Percentiles rank a stretch among this genome's conserved stretches.
These are phyloP conservation scores for Symbiodinium pilosum DNA, from an alignment of 73 alveolate genomes.

Conservation along the genomic window DNA sequence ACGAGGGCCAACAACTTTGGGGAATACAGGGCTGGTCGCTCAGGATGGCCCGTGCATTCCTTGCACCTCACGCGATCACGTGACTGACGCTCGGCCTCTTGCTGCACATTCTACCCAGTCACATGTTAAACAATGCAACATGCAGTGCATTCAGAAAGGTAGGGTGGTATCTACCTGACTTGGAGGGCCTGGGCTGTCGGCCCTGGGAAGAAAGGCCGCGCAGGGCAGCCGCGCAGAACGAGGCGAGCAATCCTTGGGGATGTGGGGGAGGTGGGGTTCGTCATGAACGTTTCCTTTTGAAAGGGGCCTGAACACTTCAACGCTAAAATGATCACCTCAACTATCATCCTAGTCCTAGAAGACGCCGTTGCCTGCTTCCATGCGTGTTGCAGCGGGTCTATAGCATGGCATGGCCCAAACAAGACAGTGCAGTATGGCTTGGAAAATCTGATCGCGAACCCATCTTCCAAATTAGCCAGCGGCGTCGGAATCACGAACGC, in stretches of 20 bases:
- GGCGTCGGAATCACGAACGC: slow-evolving; percentile 88
- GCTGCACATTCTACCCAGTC: no score
- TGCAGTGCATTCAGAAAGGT: not conserved
- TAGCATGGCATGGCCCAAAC: no score
- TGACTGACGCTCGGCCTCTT: no score
- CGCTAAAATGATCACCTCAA: not conserved
- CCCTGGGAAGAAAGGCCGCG: slow-evolving; percentile 71
- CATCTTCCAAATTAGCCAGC: not conserved
- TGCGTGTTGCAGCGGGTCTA: no score
- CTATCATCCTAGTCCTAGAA: not conserved
- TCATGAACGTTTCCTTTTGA: no score
- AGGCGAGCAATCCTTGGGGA: slow-evolving; percentile 67
- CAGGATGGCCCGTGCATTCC: not conserved
- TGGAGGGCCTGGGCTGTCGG: slow-evolving; percentile 73
- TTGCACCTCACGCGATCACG: not conserved
- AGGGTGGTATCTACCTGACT: not conserved
- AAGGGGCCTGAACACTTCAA: no score
- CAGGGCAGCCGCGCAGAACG: slow-evolving; percentile 72
- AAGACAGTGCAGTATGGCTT: no score
- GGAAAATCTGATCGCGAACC: not conserved
- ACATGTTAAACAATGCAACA: not conserved
- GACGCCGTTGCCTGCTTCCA: no score
- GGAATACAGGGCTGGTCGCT: not conserved
- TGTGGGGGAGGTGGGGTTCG: no score
- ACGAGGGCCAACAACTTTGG: not conserved